These are phyloP conservation scores for Diaporthe longicolla DNA, from an alignment of 2,329 filamentous ascomycete genomes.

Conservation along the genomic window DNA sequence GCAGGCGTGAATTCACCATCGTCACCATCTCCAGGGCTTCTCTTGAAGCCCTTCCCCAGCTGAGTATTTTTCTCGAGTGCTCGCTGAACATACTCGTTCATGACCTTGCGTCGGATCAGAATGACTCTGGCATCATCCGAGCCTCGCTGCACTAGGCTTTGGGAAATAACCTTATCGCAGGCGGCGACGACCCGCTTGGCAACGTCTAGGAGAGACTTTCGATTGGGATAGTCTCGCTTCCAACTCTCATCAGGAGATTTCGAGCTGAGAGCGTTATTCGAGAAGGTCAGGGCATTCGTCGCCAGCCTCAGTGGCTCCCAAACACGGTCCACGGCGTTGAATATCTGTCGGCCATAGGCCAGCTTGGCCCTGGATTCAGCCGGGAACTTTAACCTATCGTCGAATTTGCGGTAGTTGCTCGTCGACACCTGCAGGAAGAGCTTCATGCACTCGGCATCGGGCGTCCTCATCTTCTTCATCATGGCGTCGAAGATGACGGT, in stretches of 20 bases:
- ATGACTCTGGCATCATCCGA: slow-evolving; percentile 27
- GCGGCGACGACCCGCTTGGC: slow-evolving; percentile 37
- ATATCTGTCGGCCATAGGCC: slow-evolving; percentile 65
- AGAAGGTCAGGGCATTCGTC: slow-evolving; percentile 53
- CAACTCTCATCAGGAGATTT: slow-evolving; percentile 46
- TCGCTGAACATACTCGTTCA: slow-evolving; percentile 29
- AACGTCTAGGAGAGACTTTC: slow-evolving; percentile 34
- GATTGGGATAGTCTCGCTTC: slow-evolving; percentile 42
- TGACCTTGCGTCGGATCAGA: slow-evolving; percentile 34
- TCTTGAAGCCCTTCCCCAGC: slow-evolving; percentile 1
- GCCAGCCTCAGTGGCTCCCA: slow-evolving; percentile 62
- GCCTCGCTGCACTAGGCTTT: slow-evolving; percentile 28
- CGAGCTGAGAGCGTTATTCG: slow-evolving; percentile 46
- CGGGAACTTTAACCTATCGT: slow-evolving; percentile 49
- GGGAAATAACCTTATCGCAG: slow-evolving; percentile 42
- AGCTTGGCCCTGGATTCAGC: slow-evolving; percentile 53
- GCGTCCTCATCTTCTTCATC: slow-evolving; percentile 58
- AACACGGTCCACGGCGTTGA: slow-evolving; percentile 63
- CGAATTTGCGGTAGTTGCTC: slow-evolving; percentile 59
- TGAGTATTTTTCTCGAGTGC: slow-evolving; percentile 20
- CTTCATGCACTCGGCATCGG: slow-evolving; percentile 66
- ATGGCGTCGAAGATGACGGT: slow-evolving; percentile 76
- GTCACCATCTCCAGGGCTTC: slow-evolving; percentile 5
- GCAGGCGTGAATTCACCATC: slow-evolving; percentile 18
- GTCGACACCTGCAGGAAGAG: slow-evolving; percentile 71